Evolutionary conservation across 192 early-diverging fungal species (phyloP), one percentile per base, ranked within the genome.

Genomic region (Thoreauomyces humboldtii): DNA sequence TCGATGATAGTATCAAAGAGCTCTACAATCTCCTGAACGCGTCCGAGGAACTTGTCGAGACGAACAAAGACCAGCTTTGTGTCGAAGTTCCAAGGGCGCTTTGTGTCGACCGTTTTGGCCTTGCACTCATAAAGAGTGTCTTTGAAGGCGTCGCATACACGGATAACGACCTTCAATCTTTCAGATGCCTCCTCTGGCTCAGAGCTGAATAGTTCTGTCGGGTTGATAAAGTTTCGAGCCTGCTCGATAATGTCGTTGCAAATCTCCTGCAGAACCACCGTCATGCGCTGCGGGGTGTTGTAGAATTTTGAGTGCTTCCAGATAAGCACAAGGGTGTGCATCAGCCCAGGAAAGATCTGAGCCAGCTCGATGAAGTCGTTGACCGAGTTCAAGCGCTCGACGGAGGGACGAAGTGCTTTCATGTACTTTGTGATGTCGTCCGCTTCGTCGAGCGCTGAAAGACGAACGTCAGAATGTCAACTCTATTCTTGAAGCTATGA

Each of bases 1-100:
- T 87, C 85, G 58, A 86, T 87, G 44, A 87, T 85, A n/a, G 75
- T 85, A 37, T 87, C 85, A 73, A 87, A 87, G 4, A 87, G 68
- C 33, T 70, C 84, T 2, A 78, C 53, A 61, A 87, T 79, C 37
- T 83, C 63, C 35, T 72, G 67, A 4, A 87, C 83, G 17, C 85
- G 60, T 21, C 60, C 67, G 22, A 85, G 64, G 54, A 87, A 87
- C 47, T 59, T 66, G 41, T 87, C 85, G 9, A 86, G 63, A 22
- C 85, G 56, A 12, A 43, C 64, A 75, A 87, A 87, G 1, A 86
- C 77, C 31, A 80, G 51, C 45, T 85, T 85, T 12, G 79, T 63
- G 51, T 87, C 85, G 65, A 86, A 86, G 59, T 78, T 84, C 85
- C 85, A 87, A 2, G 81, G 81, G 22, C 72, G 53, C 33, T 61